Percentiles rank a stretch among this genome's conserved stretches.
Evolutionary conservation across 768 basidiomycete species (phyloP).

Genomic region (Russula sp.): DNA sequence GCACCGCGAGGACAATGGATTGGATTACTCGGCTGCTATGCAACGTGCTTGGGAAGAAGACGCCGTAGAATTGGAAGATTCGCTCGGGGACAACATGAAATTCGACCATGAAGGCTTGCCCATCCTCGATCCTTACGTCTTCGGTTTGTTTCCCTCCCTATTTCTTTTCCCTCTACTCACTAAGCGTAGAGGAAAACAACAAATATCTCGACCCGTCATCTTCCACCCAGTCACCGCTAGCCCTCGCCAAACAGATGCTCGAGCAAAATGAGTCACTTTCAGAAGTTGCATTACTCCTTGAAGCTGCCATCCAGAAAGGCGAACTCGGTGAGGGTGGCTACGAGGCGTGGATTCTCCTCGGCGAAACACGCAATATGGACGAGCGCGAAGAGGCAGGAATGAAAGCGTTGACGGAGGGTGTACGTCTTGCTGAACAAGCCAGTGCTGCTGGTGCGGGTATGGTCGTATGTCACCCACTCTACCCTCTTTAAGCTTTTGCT

Average conservation of each 20-base stretch:
- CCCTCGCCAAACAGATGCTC: slow-evolving; percentile 70
- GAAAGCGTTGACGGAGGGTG: slow-evolving; percentile 71
- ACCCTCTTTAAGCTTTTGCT: slow-evolving; percentile 7
- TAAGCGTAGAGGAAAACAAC: slow-evolving; percentile 59
- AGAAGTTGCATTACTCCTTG: slow-evolving; percentile 80
- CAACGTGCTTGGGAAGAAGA: slow-evolving; percentile 50
- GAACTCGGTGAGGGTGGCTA: slow-evolving; percentile 77
- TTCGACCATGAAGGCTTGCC: slow-evolving; percentile 77
- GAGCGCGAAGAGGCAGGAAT: slow-evolving; percentile 81
- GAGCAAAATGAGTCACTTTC: slow-evolving; percentile 80
- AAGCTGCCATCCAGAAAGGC: slow-evolving; percentile 83
- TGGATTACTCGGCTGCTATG: slow-evolving; percentile 51
- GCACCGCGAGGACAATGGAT: slow-evolving; percentile 54
- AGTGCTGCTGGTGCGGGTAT: slow-evolving; percentile 65
- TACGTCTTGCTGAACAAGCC: slow-evolving; percentile 55
- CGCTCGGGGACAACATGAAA: slow-evolving; percentile 34
- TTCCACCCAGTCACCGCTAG: slow-evolving; percentile 45
- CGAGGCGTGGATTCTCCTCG: slow-evolving; percentile 89
- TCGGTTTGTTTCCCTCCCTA: slow-evolving; percentile 49
- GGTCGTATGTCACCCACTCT: slow-evolving; percentile 46
- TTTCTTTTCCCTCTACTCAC: slow-evolving; percentile 6
- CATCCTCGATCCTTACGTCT: slow-evolving; percentile 60
- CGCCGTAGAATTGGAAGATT: slow-evolving; percentile 27
- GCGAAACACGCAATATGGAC: slow-evolving; percentile 86
- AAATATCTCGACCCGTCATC: slow-evolving; percentile 54